phyloP scores from a whole-genome alignment of 1,139 yeast genomes.

The Ogataea hybrid region DNA sequence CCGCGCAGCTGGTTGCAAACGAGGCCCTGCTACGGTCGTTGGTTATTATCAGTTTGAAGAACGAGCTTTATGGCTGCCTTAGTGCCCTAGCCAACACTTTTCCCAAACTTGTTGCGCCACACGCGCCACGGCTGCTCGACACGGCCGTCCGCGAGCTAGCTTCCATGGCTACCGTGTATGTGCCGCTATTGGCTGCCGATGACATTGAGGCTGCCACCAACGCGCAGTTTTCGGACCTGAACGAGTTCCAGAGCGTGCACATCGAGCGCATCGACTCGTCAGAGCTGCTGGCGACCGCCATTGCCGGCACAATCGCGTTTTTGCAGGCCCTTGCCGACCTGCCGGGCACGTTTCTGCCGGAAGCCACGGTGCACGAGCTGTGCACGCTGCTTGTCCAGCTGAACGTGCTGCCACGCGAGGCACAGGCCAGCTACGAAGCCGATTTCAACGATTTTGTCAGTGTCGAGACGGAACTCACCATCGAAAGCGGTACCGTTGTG shows the following conservation, averaged over 20 bases:
- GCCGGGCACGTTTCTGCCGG: slow-evolving; percentile 5
- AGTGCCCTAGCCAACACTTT: slow-evolving; percentile 23
- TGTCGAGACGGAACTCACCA: slow-evolving; percentile 65
- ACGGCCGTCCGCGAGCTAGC: slow-evolving; percentile 21
- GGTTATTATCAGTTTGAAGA: slow-evolving; percentile 22
- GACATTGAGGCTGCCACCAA: slow-evolving; percentile 2
- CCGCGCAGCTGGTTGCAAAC: slow-evolving; percentile 5
- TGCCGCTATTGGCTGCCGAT: slow-evolving; percentile 12
- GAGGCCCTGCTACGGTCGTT: slow-evolving; percentile 11
- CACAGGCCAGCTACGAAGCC: slow-evolving; percentile 37
- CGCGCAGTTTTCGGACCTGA: slow-evolving; percentile 23
- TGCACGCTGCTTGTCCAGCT: slow-evolving; percentile 22
- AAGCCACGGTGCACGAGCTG: slow-evolving; percentile 25
- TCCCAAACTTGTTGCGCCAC: slow-evolving; percentile 16
- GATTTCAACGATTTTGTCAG: slow-evolving; percentile 72
- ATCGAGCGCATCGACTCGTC: slow-evolving; percentile 27
- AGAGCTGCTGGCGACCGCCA: slow-evolving; percentile 18
- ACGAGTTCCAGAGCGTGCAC: slow-evolving; percentile 21
- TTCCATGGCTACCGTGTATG: slow-evolving; percentile 17
- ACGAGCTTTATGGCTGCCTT: slow-evolving; percentile 25
- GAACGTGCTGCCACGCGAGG: slow-evolving; percentile 23
- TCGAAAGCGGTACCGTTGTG: slow-evolving; percentile 41
- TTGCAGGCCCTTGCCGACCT: slow-evolving; percentile 25
- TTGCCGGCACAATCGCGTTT: slow-evolving; percentile 21
- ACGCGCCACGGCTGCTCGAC: slow-evolving; percentile 12